phyloP scores from a whole-genome alignment of 2,329 filamentous ascomycete genomes.

The Epichloe festucae region DNA sequence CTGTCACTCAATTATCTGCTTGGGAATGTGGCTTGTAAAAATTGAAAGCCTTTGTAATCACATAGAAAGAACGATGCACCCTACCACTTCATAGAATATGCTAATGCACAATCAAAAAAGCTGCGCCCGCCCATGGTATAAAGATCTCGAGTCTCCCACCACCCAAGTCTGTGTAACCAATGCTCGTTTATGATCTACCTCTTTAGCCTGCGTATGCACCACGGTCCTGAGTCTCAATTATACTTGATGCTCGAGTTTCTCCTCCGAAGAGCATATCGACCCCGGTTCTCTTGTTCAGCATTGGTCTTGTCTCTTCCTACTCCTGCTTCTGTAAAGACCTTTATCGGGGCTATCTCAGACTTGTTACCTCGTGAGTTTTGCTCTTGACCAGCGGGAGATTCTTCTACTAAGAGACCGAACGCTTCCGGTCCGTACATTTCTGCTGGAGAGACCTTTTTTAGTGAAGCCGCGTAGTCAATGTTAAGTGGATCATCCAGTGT shows the following conservation, averaged over 20 bases:
- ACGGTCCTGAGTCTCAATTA: not conserved
- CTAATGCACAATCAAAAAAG: too few species aligned
- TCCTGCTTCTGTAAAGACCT: not conserved
- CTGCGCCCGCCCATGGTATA: too few species aligned
- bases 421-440: not conserved
- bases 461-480: not conserved
- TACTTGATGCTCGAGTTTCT: not conserved
- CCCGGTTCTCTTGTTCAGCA: not conserved
- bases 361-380: not conserved
- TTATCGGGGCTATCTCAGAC: not conserved
- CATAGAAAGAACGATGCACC: not conserved
- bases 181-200: too few species aligned
- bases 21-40: constrained; percentile 29
- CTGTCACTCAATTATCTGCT: constrained; percentile 28
- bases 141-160: too few species aligned
- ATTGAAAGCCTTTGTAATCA: not conserved
- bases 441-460: not conserved
- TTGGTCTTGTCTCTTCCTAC: too few species aligned
- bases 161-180: too few species aligned
- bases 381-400: not conserved
- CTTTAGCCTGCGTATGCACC: too few species aligned
- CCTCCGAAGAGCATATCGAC: not conserved
- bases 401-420: not conserved
- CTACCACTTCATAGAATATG: not conserved
- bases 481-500: not conserved